Conservation (phyloP, 129 eudicot species). For the Lonicera japonica region DNA sequence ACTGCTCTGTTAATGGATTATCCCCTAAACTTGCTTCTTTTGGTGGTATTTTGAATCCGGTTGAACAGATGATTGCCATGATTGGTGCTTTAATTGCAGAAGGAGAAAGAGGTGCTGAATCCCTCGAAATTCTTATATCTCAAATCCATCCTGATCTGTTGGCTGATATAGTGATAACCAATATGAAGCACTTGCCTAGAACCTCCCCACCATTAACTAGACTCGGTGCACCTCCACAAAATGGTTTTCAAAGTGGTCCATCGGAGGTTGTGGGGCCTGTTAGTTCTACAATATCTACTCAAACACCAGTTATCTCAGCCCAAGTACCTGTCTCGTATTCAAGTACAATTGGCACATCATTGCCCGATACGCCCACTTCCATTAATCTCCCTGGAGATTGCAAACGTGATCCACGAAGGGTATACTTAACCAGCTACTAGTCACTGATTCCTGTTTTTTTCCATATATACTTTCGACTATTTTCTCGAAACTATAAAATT, state of each 20-base stretch:
- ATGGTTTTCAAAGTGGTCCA: constrained; percentile 24
- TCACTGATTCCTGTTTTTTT: constrained; percentile 1
- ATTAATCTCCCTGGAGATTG: constrained; percentile 41
- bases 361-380: constrained; percentile 39
- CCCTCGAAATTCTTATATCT: constrained; percentile 79
- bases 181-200: constrained; percentile 90
- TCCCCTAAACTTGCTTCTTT: constrained; percentile 37
- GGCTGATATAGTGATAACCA: constrained; percentile 93
- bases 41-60: constrained; percentile 55
- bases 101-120: constrained; percentile 97
- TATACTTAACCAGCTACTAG: constrained; percentile 23
- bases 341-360: constrained; percentile 27
- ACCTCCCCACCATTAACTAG: constrained; percentile 44
- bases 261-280: constrained; percentile 24
- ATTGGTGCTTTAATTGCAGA: constrained; percentile 88
- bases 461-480: not conserved
- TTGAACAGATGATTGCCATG: constrained; percentile 91
- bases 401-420: constrained; percentile 97
- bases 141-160: constrained; percentile 84
- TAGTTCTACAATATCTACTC: constrained; percentile 23
- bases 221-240: constrained; percentile 13
- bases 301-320: constrained; percentile 14
- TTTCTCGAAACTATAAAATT: constrained; percentile 1
- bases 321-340: constrained; percentile 31
- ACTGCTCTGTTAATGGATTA: constrained; percentile 45